phyloP scores from a whole-genome alignment of 2,329 filamentous ascomycete genomes.

The Cladophialophora carrionii region DNA sequence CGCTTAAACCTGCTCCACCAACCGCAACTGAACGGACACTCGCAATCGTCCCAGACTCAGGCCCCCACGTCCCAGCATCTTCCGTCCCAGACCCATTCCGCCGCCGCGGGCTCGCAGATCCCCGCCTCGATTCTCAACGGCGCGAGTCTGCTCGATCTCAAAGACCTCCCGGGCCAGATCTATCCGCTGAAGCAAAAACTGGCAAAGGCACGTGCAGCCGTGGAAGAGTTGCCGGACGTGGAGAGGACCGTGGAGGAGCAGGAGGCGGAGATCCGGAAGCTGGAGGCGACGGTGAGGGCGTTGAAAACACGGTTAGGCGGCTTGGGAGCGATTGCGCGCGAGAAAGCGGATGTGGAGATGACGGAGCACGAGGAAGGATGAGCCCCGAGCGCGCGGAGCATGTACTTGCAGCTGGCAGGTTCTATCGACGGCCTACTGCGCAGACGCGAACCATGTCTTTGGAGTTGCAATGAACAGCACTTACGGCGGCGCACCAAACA shows the following conservation, averaged over 20 bases:
- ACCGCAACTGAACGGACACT: conserved; percentile 43
- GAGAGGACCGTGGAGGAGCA: conserved; percentile 51
- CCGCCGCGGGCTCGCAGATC: conserved; percentile 38
- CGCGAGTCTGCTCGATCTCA: conserved; percentile 59
- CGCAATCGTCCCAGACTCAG: conserved; percentile 36
- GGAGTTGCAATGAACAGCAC: neutral
- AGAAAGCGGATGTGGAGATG: conserved; percentile 14
- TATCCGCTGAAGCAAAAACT: conserved; percentile 81
- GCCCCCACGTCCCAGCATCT: conserved; percentile 33
- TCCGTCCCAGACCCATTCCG: conserved; percentile 31
- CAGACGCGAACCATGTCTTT: neutral
- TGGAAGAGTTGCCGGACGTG: conserved; percentile 51
- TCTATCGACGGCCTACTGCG: neutral
- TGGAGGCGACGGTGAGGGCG: conserved; percentile 47
- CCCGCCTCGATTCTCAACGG: conserved; percentile 20
- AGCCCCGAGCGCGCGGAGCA: neutral
- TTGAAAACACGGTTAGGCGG: conserved; percentile 48
- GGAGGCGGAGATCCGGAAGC: conserved; percentile 48
- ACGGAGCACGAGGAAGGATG: conserved; percentile 1
- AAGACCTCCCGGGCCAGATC: conserved; percentile 78
- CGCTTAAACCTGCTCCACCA: conserved; percentile 61
- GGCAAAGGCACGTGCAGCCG: conserved; percentile 68
- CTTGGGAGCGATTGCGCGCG: conserved; percentile 43
- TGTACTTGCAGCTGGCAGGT: neutral
- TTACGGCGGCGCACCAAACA: neutral